Conservation (phyloP, 1,284 basidiomycete genomes). For the Apiotrichum montevideense region DNA sequence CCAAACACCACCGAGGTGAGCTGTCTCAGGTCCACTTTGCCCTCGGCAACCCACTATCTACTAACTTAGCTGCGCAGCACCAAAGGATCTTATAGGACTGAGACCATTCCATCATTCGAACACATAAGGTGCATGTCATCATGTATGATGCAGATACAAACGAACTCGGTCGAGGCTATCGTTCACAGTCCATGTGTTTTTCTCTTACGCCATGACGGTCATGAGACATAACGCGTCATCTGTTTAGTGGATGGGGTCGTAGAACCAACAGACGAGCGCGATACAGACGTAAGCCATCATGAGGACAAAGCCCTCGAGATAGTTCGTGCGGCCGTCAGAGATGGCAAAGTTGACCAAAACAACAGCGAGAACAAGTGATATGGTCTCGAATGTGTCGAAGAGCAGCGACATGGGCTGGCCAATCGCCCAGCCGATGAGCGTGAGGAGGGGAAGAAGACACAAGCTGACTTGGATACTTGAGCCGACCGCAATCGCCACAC, state of each 20-base stretch:
- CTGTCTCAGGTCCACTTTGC: too few species aligned
- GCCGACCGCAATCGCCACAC: conserved; percentile 76
- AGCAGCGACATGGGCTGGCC: conserved; percentile 50
- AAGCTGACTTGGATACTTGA: conserved; percentile 85
- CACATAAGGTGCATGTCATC: too few species aligned
- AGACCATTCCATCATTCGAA: too few species aligned
- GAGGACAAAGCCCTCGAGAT: conserved; percentile 58
- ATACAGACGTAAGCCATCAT: conserved; percentile 50
- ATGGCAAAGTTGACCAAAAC: conserved; percentile 75
- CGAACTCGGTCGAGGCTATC: too few species aligned
- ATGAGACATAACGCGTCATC: too few species aligned
- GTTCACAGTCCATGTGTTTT: too few species aligned
- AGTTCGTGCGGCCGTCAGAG: conserved; percentile 69
- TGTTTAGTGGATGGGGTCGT: conserved; percentile 15
- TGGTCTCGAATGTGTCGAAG: conserved; percentile 45
- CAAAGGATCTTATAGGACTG: too few species aligned
- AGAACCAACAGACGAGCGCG: conserved; percentile 42
- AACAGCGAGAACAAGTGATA: conserved; percentile 55
- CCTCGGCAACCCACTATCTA: too few species aligned
- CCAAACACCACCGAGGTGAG: too few species aligned
- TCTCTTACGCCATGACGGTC: too few species aligned
- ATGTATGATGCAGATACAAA: too few species aligned
- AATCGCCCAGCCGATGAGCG: conserved; percentile 51
- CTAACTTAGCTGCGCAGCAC: too few species aligned
- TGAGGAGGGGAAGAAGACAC: conserved; percentile 69